phyloP scores from a whole-genome alignment of 768 basidiomycete species.

The Solioccasus polychromus region DNA sequence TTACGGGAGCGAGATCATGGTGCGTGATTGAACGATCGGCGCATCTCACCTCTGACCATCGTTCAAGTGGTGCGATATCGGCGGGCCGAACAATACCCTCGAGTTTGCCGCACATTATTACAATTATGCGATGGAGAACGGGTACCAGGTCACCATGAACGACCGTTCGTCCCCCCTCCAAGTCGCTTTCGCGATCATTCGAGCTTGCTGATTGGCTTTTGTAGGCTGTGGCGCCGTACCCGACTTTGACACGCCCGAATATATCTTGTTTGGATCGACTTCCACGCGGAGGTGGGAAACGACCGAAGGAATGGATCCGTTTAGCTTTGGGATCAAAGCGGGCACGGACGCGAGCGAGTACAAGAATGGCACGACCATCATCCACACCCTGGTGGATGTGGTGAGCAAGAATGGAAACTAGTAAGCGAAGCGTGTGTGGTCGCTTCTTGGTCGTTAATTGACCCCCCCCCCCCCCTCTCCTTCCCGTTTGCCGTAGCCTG shows the following conservation, averaged over 20 bases:
- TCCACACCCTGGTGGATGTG: constrained; percentile 53
- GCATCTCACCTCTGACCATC: constrained; percentile 7
- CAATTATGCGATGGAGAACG: constrained; percentile 38
- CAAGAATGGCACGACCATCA: constrained; percentile 47
- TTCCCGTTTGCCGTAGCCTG: too few species aligned
- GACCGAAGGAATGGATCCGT: constrained; percentile 56
- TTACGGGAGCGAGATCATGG: constrained; percentile 56
- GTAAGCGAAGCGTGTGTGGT: constrained; percentile 32
- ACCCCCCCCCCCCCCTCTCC: neutral
- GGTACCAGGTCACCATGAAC: constrained; percentile 48
- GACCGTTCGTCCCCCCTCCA: constrained; percentile 29
- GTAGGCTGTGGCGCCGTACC: constrained; percentile 48
- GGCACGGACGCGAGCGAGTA: constrained; percentile 42
- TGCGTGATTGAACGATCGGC: constrained; percentile 16
- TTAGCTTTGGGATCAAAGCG: constrained; percentile 46
- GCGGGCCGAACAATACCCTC: constrained; percentile 44
- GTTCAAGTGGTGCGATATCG: constrained; percentile 56
- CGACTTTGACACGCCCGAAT: constrained; percentile 58
- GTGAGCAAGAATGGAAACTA: constrained; percentile 64
- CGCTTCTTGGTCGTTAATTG: neutral
- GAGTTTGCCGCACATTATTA: constrained; percentile 47
- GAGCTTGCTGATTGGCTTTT: neutral
- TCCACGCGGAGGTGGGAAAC: constrained; percentile 55
- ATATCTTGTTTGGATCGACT: constrained; percentile 44
- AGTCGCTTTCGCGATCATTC: neutral